These are phyloP conservation scores for Tremella yokohamensis DNA, from an alignment of 768 basidiomycete species.

Conservation along the genomic window DNA sequence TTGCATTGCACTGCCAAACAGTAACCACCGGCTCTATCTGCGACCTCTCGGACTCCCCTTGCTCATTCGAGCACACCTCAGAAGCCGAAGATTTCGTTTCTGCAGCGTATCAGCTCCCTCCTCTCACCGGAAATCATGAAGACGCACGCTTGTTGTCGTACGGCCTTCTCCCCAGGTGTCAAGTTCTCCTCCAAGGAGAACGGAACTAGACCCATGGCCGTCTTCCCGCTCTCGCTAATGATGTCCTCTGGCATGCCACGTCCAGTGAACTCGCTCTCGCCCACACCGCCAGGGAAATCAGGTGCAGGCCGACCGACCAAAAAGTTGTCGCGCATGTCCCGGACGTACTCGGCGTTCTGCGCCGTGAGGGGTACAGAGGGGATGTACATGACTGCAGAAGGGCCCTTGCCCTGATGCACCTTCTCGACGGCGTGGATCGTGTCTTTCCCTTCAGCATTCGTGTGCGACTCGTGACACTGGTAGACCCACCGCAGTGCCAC, in stretches of 20 bases:
- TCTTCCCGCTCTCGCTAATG: constrained; percentile 45
- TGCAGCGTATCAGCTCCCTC: too few species aligned
- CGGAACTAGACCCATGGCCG: constrained; percentile 54
- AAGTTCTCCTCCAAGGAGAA: constrained; percentile 16
- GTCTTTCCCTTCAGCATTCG: constrained; percentile 25
- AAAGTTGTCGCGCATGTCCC: constrained; percentile 64
- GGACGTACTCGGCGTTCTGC: constrained; percentile 56
- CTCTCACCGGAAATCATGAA: too few species aligned
- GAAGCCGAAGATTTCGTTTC: constrained; percentile 24
- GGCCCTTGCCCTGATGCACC: constrained; percentile 33
- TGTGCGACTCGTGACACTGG: background rate
- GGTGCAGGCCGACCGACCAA: constrained; percentile 63
- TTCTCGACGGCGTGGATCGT: constrained; percentile 47
- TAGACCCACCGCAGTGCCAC: constrained; percentile 44
- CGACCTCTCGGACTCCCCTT: too few species aligned
- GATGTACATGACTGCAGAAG: constrained; percentile 48
- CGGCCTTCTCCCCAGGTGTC: constrained; percentile 12
- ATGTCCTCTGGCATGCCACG: constrained; percentile 55
- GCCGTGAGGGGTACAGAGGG: constrained; percentile 46
- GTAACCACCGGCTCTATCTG: too few species aligned
- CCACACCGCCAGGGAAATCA: constrained; percentile 60
- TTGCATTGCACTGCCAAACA: too few species aligned
- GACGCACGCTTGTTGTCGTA: constrained; percentile 23
- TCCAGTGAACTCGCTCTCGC: constrained; percentile 54
- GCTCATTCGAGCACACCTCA: background rate